Evolutionary conservation across 768 basidiomycete genomes (phyloP), one percentile per base, ranked within the genome.

Genomic region (Boletellus ananas): DNA sequence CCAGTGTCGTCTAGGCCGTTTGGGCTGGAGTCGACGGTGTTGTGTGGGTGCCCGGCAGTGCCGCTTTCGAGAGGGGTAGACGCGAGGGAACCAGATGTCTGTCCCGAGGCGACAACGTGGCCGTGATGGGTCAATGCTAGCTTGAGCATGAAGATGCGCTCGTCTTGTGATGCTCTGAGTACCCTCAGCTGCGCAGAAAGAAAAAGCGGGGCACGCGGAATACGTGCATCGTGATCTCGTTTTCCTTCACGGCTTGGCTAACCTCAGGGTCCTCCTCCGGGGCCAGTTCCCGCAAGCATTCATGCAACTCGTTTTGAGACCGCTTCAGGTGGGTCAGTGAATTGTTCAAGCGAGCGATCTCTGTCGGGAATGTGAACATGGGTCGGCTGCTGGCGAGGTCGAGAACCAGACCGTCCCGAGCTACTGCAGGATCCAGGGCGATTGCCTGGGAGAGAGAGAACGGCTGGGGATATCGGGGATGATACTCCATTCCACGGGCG

Each of bases 321-420:
- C 74, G 71, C 49, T 68, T 70, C 43, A 93, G 69, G 56, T 80
- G 85, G 33, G 62, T 58, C 43, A 93, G 63, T 10, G 90, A 92
- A 59, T 88, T 81, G 56, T 82, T 79, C 12, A 92, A 73, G 48
- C 90, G 82, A 31, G 81, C 64, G 42, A 92, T 89, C 66, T 93
- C 90, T 91, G 51, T 49, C 34, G 21, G 36, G 16, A 27, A 17
- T 47, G 34, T 52, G 16, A 49, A 50, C 18, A 16, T 38, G 36
- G 9, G 35, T 27, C 23, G 49, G 47, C 33, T 47, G 34, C 40
- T 13, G 38, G 29, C 18, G 21, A 41, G 45, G 11, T 33, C 36
- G 7, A 38, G 27, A 27, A 40, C 21, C 57, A 56, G 46, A 89
- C 90, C 90, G 78, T 88, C 84, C 42, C 78, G 79, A 47, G 90